These are phyloP conservation scores for Mycena maculata DNA, from an alignment of 768 basidiomycete species.

Conservation along the genomic window DNA sequence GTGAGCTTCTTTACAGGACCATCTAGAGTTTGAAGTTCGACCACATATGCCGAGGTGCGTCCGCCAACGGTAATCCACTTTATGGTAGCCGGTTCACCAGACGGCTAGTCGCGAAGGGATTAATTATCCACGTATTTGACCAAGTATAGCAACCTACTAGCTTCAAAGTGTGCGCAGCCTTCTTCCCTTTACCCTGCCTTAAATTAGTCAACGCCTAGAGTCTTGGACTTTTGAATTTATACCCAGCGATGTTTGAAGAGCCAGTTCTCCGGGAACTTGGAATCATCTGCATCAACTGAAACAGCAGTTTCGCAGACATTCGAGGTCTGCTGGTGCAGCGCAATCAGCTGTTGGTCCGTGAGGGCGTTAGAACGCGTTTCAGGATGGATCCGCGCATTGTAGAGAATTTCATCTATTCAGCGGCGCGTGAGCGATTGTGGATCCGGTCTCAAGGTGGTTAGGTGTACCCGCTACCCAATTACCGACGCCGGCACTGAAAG, in stretches of 20 bases:
- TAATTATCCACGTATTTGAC: constrained; percentile 12
- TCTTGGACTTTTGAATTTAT: not conserved
- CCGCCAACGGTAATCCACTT: constrained; percentile 82
- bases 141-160: constrained; percentile 51
- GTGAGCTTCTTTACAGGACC: constrained; percentile 28
- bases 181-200: constrained; percentile 69
- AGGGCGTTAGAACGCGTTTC: constrained; percentile 73
- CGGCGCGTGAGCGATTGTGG: not conserved
- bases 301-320: constrained; percentile 73
- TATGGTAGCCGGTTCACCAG: constrained; percentile 77
- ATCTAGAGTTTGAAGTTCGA: constrained; percentile 65
- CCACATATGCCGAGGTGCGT: constrained; percentile 78
- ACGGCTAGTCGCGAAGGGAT: constrained; percentile 57
- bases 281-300: constrained; percentile 74
- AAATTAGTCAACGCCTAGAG: constrained; percentile 29
- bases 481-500: constrained; percentile 84
- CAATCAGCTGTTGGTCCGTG: constrained; percentile 57
- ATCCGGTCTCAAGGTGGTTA: constrained; percentile 23
- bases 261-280: constrained; percentile 75
- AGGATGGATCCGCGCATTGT: constrained; percentile 80
- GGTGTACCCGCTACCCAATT: constrained; percentile 82
- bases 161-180: constrained; percentile 55
- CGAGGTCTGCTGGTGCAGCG: constrained; percentile 63
- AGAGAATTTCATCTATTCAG: constrained; percentile 74
- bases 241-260: constrained; percentile 80